Conservation (phyloP, 1,284 basidiomycete genomes). For the Chondrostereum purpureum region DNA sequence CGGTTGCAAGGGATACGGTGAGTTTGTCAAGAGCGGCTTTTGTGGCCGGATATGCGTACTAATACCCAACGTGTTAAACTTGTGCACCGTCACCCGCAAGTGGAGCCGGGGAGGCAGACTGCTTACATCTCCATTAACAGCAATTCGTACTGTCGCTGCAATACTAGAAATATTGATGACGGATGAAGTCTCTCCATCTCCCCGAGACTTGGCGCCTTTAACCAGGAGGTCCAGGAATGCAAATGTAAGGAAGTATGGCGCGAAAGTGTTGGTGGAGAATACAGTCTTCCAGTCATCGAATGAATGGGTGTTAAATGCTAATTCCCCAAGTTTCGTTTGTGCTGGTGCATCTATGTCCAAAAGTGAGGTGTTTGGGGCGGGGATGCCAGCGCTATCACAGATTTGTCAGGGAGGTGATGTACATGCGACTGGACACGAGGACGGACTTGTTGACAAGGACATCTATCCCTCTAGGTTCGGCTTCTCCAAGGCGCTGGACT, state of each 20-base stretch:
- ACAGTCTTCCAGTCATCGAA: constrained; percentile 3
- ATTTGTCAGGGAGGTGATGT: too few relatives aligned
- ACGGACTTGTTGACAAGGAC: too few relatives aligned
- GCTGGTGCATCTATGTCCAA: neutral
- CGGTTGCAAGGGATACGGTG: constrained; percentile 40
- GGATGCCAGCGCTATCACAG: constrained; percentile 8
- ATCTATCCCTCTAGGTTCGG: too few relatives aligned
- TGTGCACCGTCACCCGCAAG: too few relatives aligned
- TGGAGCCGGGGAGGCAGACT: neutral
- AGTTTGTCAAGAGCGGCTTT: constrained; percentile 45
- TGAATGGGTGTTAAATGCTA: constrained; percentile 3
- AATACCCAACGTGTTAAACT: too few relatives aligned
- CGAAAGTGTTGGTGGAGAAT: constrained; percentile 4
- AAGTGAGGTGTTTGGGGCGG: neutral
- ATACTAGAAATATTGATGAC: constrained; percentile 45
- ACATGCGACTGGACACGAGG: too few relatives aligned
- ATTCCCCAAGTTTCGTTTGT: constrained; percentile 1
- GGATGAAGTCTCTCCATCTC: constrained; percentile 25
- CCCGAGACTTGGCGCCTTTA: constrained; percentile 5
- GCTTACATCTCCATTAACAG: constrained; percentile 23
- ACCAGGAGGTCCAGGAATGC: constrained; percentile 9
- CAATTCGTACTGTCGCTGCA: constrained; percentile 34
- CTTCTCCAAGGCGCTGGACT: too few relatives aligned
- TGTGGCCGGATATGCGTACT: constrained; percentile 14
- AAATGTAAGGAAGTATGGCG: constrained; percentile 5